Conservation (phyloP, 208 protist genomes). For the Trypanosoma brucei region DNA sequence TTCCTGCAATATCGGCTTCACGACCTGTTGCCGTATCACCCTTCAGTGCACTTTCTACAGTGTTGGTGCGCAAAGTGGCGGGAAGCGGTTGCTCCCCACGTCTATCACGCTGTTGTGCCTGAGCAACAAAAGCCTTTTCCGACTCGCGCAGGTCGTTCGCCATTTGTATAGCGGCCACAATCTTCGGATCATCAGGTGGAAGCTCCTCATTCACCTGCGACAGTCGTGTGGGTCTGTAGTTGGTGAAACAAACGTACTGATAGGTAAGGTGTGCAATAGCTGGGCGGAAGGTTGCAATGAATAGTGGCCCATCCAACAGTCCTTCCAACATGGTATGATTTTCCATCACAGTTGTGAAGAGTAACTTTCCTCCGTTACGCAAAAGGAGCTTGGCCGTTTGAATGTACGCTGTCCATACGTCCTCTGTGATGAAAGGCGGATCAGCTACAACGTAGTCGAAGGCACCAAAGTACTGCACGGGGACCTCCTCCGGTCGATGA, state of each 20-base stretch:
- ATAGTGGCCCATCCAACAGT: constrained; percentile 61
- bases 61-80: not conserved
- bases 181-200: constrained; percentile 25
- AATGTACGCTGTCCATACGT: constrained; percentile 85
- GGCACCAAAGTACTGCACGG: constrained; percentile 53
- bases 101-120: constrained; percentile 54
- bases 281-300: constrained; percentile 78
- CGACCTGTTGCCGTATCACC: constrained; percentile 14
- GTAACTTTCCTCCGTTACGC: constrained; percentile 64
- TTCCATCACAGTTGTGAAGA: constrained; percentile 89
- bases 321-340: constrained; percentile 83
- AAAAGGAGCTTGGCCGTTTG: constrained; percentile 57
- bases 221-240: constrained; percentile 59
- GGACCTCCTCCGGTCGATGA: constrained; percentile 64
- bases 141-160: constrained; percentile 70
- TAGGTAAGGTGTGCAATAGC: constrained; percentile 86
- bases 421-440: constrained; percentile 91
- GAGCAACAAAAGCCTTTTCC: constrained; percentile 54
- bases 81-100: constrained; percentile 61
- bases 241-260: constrained; percentile 92
- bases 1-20: constrained; percentile 13
- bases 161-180: constrained; percentile 47
- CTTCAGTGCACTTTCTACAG: constrained; percentile 12
- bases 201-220: constrained; percentile 22
- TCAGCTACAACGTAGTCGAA: constrained; percentile 93